A percentile compares a stretch with the other conserved stretches of the same genome.
Evolutionary conservation across 129 eudicot species (phyloP).

Genomic region (carrot (Daucus carota)): DNA sequence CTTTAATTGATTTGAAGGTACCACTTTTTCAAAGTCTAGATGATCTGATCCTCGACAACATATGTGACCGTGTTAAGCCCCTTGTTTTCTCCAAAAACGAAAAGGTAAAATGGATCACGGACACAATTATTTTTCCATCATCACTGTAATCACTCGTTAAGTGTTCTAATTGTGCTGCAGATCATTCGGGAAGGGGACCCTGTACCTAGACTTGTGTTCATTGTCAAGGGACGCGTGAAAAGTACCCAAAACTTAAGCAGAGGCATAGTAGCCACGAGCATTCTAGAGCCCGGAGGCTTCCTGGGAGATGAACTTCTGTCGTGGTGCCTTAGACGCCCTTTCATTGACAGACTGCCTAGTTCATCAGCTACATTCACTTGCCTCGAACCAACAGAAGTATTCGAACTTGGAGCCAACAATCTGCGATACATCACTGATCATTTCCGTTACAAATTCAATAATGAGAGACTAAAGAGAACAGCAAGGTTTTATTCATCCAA

Average conservation of each 20-base stretch:
- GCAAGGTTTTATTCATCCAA: conserved; percentile 73
- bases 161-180: conserved; percentile 21
- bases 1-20: conserved; percentile 32
- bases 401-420: conserved; percentile 60
- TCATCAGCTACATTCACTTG: conserved; percentile 86
- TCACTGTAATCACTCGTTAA: background rate
- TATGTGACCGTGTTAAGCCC: conserved; percentile 84
- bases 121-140: background rate
- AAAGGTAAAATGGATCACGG: conserved; percentile 41
- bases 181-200: conserved; percentile 94
- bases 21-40: conserved; percentile 84
- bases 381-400: conserved; percentile 68
- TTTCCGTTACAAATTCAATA: conserved; percentile 83
- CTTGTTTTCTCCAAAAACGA: conserved; percentile 79
- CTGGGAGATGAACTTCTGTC: conserved; percentile 88
- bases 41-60: conserved; percentile 84
- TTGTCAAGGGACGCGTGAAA: conserved; percentile 63
- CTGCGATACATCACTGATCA: conserved; percentile 84
- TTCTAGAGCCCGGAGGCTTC: conserved; percentile 79
- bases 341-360: conserved; percentile 69
- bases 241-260: conserved; percentile 82
- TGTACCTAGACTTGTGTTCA: conserved; percentile 76
- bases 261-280: conserved; percentile 70
- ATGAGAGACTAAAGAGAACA: conserved; percentile 68
- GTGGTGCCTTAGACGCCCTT: conserved; percentile 90